Evolutionary conservation across 129 eudicot species (phyloP).

Genomic region (Flaveria ramosissima): DNA sequence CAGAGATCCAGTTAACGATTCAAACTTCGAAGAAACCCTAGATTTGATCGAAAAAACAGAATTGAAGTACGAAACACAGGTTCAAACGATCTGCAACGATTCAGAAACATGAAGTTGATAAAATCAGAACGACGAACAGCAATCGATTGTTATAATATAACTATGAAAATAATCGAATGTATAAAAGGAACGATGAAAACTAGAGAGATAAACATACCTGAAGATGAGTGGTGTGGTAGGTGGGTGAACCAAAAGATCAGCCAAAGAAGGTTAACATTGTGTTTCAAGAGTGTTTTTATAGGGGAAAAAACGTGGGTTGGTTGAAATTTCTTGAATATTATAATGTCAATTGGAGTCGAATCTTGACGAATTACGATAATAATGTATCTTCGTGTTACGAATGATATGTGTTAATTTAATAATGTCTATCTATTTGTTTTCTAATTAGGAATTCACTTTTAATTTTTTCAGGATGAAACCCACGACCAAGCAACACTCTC

Average conservation of each 20-base stretch:
- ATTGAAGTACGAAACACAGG: not conserved
- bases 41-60: not conserved
- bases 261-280: slow-evolving; percentile 25
- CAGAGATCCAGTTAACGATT: not conserved
- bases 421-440: too few species aligned
- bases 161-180: not conserved
- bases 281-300: slow-evolving; percentile 27
- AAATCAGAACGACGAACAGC: slow-evolving; percentile 4
- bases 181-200: slow-evolving; percentile 6
- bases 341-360: too few species aligned
- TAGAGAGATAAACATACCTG: slow-evolving; percentile 24
- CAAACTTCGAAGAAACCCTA: slow-evolving; percentile 24
- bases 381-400: too few species aligned
- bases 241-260: slow-evolving; percentile 23
- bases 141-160: not conserved
- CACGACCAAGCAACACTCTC: too few species aligned
- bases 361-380: too few species aligned
- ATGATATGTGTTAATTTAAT: too few species aligned
- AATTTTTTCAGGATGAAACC: too few species aligned
- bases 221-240: slow-evolving; percentile 16
- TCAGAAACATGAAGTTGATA: not conserved
- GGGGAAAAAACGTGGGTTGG: slow-evolving; percentile 16
- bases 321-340: not conserved
- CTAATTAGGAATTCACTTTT: too few species aligned
- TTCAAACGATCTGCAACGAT: slow-evolving; percentile 31